Percentiles rank a stretch among this genome's conserved stretches.
Evolutionary conservation across 345 rosid genomes (phyloP).

Genomic region (Arabidopsis arenosa): DNA sequence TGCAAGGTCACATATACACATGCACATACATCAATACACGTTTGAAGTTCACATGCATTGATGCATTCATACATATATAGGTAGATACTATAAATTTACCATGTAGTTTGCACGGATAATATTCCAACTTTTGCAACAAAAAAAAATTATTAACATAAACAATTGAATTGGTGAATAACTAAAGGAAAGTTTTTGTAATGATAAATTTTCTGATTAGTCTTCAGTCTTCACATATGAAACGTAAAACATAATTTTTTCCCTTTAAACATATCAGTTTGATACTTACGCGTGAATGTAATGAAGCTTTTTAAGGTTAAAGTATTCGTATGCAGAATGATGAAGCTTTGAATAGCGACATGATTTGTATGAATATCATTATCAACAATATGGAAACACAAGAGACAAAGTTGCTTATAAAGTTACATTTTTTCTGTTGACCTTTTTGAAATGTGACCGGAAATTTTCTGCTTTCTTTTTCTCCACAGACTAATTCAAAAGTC

Average conservation of each 20-base stretch:
- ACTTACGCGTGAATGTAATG: conserved; percentile 44
- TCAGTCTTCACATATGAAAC: conserved; percentile 3
- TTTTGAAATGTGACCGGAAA: conserved; percentile 32
- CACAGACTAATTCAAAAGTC: conserved; percentile 41
- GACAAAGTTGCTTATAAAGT: conserved; percentile 43
- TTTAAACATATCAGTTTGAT: conserved; percentile 23
- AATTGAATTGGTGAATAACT: neutral
- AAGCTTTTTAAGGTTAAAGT: conserved; percentile 36
- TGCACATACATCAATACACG: neutral
- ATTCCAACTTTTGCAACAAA: too few species aligned
- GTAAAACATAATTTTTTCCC: conserved; percentile 18
- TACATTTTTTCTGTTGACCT: conserved; percentile 40
- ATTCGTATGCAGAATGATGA: conserved; percentile 44
- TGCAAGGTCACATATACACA: conserved; percentile 5
- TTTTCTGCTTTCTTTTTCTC: conserved; percentile 30
- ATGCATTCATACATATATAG: neutral
- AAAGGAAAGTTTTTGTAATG: neutral
- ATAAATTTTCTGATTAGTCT: neutral
- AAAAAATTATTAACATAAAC: too few species aligned
- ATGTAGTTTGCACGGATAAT: neutral
- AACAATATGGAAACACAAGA: conserved; percentile 30
- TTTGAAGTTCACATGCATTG: neutral
- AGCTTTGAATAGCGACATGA: conserved; percentile 40
- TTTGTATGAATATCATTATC: conserved; percentile 39
- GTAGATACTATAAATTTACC: neutral